Percentiles rank a stretch among this genome's conserved stretches.
Evolutionary conservation across 192 early-diverging fungal species (phyloP).

Genomic region (Coemansia asiatica): DNA sequence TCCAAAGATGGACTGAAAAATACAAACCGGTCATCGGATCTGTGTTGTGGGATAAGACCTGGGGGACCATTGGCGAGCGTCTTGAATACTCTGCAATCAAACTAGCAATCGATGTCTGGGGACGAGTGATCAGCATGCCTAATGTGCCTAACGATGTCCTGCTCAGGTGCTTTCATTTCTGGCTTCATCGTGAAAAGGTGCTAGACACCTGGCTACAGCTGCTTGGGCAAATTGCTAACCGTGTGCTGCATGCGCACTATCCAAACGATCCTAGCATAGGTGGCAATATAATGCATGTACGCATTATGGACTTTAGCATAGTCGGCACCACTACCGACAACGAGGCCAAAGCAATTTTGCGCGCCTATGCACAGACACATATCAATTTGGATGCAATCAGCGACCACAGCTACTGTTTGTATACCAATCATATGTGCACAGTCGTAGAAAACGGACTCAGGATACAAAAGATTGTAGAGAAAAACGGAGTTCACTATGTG

Average conservation of each 20-base stretch:
- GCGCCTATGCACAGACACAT: conserved; percentile 12
- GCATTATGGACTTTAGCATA: conserved; percentile 30
- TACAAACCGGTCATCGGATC: conserved; percentile 29
- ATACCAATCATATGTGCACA: conserved; percentile 23
- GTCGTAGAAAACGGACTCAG: conserved; percentile 19
- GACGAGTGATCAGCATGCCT: conserved; percentile 13
- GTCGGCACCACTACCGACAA: conserved; percentile 9
- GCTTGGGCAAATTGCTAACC: conserved; percentile 18
- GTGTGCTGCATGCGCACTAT: conserved; percentile 30
- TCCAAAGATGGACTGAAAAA: conserved; percentile 21
- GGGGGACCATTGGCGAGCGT: conserved; percentile 47
- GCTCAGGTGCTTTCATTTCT: conserved; percentile 25
- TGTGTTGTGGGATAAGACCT: conserved; percentile 49
- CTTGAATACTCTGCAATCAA: conserved; percentile 43
- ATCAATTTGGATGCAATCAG: conserved; percentile 21
- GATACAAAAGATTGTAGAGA: conserved; percentile 20
- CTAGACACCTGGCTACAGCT: conserved; percentile 38
- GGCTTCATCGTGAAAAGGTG: conserved; percentile 39
- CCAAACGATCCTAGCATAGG: conserved; percentile 18
- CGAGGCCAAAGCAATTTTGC: conserved; percentile 18
- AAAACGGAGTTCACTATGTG: conserved; percentile 22
- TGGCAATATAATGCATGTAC: conserved; percentile 17
- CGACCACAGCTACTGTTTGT: conserved; percentile 24
- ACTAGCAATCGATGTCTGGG: conserved; percentile 44
- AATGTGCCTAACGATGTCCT: conserved; percentile 5